Evolutionary conservation across 2,329 filamentous ascomycete species (phyloP), one percentile per base, ranked within the genome.

Genomic region (Corynespora cassiicola): DNA sequence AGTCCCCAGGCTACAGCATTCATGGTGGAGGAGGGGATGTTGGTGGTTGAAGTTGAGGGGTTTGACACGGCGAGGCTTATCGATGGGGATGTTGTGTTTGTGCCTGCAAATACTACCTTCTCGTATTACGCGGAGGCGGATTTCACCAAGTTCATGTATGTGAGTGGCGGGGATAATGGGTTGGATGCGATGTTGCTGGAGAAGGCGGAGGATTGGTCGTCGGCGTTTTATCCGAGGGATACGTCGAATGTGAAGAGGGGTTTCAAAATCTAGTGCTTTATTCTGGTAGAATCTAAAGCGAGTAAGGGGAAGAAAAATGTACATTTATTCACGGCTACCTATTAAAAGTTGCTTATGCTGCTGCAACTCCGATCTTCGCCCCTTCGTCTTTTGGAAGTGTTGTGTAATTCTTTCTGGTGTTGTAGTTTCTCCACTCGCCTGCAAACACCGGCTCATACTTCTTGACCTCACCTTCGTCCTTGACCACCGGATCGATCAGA

Each of bases 71-170:
- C 65, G 8, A 54, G 36, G 8, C 31, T 72, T n/a, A 56, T 51
- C 24, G 58, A 52, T 24, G 70, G 69, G 2, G 69, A 72, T 44
- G 68, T 72, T 6, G 61, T 66, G 6, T 73, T 72, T 36, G 59
- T 73, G 18, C 69, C 70, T 2, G 52, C 40, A 10, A 52, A 55
- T 12, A 65, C 56, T 1, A 40, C 42, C 5, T 71, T 66, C 30
- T 61, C 46, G 21, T 71, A 71, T 36, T 70, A 60, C 47, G 50
- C 48, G 7, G 47, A 46, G 25, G 39, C 41, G 8, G 47, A 43
- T 18, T 55, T 52, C 36, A 54, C 53, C 2, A 55, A 58, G 36
- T 39, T 57, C 11, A 35, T 58, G 38, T 55, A 58, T 42, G 49
- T 60, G 18, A 47, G 47, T 23, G 47, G 36, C 32, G 54, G 54